phyloP scores from a whole-genome alignment of 1,284 basidiomycete genomes.

The Apiotrichum gracile region DNA sequence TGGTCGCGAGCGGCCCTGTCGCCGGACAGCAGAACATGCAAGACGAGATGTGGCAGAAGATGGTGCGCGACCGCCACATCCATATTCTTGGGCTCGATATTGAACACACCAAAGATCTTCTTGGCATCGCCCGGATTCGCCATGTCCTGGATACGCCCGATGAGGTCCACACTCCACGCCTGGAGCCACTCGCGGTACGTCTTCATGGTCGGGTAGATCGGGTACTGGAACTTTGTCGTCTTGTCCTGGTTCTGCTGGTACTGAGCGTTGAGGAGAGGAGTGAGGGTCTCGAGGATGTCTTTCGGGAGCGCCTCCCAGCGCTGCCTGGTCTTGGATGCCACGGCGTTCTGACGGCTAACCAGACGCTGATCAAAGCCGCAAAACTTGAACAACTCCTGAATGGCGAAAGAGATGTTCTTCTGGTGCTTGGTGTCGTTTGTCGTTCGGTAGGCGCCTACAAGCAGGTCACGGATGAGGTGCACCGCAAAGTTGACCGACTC shows the following conservation, averaged over 20 bases:
- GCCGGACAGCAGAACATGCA: conserved; percentile 79
- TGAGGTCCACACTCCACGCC: conserved; percentile 79
- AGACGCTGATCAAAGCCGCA: conserved; percentile 70
- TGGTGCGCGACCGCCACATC: conserved; percentile 88
- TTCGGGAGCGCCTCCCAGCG: conserved; percentile 73
- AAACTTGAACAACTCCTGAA: conserved; percentile 85
- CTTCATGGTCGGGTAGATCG: conserved; percentile 67
- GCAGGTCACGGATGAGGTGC: conserved; percentile 76
- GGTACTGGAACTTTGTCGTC: conserved; percentile 39
- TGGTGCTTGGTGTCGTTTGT: conserved; percentile 94
- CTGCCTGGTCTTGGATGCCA: conserved; percentile 61
- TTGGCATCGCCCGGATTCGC: conserved; percentile 24
- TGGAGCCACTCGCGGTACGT: conserved; percentile 98
- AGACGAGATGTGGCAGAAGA: conserved; percentile 83
- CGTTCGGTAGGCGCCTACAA: conserved; percentile 87
- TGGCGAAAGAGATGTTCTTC: conserved; percentile 78
- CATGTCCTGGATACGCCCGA: conserved; percentile 52
- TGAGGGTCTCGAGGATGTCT: conserved; percentile 78
- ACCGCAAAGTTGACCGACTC: conserved; percentile 78
- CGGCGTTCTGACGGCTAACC: conserved; percentile 47
- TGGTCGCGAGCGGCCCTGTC: conserved; percentile 57
- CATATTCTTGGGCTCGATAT: conserved; percentile 72
- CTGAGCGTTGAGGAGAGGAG: conserved; percentile 74
- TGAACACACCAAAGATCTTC: conserved; percentile 73
- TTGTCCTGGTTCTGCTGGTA: conserved; percentile 54